These are phyloP conservation scores for Aegilops umbellulata DNA, from an alignment of 176 grass and related monocot species.

Conservation along the genomic window DNA sequence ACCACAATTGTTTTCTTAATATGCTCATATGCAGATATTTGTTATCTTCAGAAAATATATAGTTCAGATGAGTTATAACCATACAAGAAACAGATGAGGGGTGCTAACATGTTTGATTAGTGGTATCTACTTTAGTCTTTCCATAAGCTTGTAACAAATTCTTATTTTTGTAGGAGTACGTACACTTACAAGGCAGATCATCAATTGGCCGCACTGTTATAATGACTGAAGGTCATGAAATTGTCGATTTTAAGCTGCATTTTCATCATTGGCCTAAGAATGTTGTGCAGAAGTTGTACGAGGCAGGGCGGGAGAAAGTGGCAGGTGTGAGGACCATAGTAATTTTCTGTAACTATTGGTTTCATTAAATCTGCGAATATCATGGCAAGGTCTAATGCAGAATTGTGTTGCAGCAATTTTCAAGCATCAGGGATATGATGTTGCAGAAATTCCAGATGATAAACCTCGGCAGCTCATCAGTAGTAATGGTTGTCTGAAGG, in stretches of 20 bases:
- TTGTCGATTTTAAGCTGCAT: constrained; percentile 57
- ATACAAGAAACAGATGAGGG: background rate
- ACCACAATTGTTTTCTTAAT: background rate
- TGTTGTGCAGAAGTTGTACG: constrained; percentile 56
- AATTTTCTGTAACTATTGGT: background rate
- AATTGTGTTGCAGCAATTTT: constrained; percentile 63
- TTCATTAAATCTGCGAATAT: background rate
- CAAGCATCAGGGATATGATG: constrained; percentile 75
- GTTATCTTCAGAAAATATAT: background rate
- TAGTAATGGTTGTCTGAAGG: constrained; percentile 63
- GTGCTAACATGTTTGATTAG: background rate
- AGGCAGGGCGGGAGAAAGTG: constrained; percentile 76
- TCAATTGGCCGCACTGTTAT: constrained; percentile 38
- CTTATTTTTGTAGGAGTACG: constrained; percentile 49
- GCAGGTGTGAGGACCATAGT: constrained; percentile 50
- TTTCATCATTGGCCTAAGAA: constrained; percentile 75
- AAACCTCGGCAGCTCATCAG: constrained; percentile 43
- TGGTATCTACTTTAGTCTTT: background rate
- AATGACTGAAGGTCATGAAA: constrained; percentile 79
- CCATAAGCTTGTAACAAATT: background rate
- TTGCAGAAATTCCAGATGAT: constrained; percentile 69
- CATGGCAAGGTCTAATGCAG: constrained; percentile 20
- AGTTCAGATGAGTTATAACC: background rate
- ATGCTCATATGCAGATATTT: background rate
- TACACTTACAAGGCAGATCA: constrained; percentile 53